Evolutionary conservation across 225 moss, liverwort and hornwort species (phyloP).

Genomic region (Physcomitrellopsis africana): DNA sequence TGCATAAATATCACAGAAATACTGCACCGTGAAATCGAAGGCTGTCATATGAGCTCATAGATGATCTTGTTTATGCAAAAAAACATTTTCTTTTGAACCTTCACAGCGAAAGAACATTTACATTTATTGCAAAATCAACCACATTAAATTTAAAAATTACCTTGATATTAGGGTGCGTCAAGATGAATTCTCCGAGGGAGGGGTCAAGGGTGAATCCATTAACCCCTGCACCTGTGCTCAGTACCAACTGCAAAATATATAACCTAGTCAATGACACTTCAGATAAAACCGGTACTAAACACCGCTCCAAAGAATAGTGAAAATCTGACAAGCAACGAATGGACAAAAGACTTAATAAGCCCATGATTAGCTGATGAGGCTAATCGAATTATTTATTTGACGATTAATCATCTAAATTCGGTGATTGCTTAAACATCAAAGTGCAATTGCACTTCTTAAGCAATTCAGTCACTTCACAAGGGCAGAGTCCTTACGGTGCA

Average conservation of each 20-base stretch:
- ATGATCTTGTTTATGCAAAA: too few species aligned
- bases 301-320: constrained; percentile 1
- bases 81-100: too few species aligned
- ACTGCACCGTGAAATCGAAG: too few species aligned
- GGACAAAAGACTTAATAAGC: neutral
- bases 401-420: too few species aligned
- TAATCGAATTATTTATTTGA: too few species aligned
- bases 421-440: constrained; percentile 5
- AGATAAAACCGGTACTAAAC: neutral
- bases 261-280: constrained; percentile 4
- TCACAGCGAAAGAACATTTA: neutral
- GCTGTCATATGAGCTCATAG: neutral
- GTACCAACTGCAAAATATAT: constrained; percentile 67
- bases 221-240: constrained; percentile 94
- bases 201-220: constrained; percentile 98
- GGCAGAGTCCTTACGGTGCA: constrained; percentile 77
- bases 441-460: neutral
- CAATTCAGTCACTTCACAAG: neutral
- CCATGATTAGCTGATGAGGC: too few species aligned
- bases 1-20: neutral
- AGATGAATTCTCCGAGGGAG: constrained; percentile 96
- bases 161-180: constrained; percentile 90
- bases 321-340: constrained; percentile 3
- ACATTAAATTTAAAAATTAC: constrained; percentile 26
- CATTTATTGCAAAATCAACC: constrained; percentile 4